These are phyloP conservation scores for Exophiala alcalophila DNA, from an alignment of 2,329 filamentous ascomycete genomes.

Conservation along the genomic window DNA sequence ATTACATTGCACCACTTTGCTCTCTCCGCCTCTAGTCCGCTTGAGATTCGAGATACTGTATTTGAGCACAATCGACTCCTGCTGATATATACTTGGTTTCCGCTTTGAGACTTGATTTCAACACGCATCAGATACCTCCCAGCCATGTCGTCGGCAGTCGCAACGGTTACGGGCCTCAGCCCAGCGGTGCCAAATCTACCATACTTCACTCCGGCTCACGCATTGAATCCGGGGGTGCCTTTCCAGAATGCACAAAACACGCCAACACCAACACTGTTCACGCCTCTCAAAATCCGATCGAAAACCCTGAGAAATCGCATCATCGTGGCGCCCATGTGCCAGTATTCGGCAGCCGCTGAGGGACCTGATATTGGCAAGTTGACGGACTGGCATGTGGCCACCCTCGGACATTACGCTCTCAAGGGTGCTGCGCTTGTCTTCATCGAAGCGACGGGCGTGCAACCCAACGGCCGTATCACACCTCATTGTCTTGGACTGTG, in stretches of 20 bases:
- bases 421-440: slow-evolving; percentile 40
- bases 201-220: background rate
- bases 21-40: background rate
- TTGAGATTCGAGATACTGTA: background rate
- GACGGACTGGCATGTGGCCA: slow-evolving; percentile 44
- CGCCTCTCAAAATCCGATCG: slow-evolving; percentile 53
- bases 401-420: slow-evolving; percentile 30
- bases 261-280: slow-evolving; percentile 33
- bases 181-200: background rate
- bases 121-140: background rate
- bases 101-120: background rate
- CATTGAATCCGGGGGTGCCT: background rate
- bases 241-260: background rate
- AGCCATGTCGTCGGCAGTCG: background rate
- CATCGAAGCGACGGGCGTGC: slow-evolving; percentile 72
- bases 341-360: slow-evolving; percentile 37
- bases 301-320: slow-evolving; percentile 56
- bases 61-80: background rate
- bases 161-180: background rate
- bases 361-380: slow-evolving; percentile 38
- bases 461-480: slow-evolving; percentile 72
- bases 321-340: slow-evolving; percentile 57
- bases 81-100: background rate
- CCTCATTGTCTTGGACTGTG: slow-evolving; percentile 41
- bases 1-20: background rate